A percentile compares a stretch with the other conserved stretches of the same genome.
Evolutionary conservation across 805 yeast species (phyloP).

Genomic region (Saturnispora hagleri): DNA sequence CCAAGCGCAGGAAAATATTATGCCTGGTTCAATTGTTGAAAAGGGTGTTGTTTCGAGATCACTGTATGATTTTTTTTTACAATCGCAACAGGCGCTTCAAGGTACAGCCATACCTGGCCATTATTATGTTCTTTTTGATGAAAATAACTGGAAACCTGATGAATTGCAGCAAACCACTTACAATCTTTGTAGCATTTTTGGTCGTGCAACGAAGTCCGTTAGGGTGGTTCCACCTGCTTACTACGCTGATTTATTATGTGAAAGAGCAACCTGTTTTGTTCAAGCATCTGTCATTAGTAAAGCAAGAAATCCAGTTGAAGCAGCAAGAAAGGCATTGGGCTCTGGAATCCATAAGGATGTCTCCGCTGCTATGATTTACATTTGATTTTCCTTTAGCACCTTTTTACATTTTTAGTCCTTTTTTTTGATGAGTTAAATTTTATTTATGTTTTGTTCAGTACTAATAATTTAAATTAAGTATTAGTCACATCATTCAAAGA

Average conservation of each 20-base stretch:
- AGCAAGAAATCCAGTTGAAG: slow-evolving; percentile 12
- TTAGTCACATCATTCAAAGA: not conserved
- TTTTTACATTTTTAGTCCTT: not conserved
- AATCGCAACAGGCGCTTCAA: slow-evolving; percentile 27
- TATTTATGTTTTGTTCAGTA: not conserved
- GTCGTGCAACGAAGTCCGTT: slow-evolving; percentile 27
- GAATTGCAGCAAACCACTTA: slow-evolving; percentile 22
- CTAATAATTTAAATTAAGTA: too few relatives aligned
- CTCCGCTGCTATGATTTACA: slow-evolving; percentile 16
- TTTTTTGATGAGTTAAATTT: not conserved
- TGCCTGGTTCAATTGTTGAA: slow-evolving; percentile 27
- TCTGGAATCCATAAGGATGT: slow-evolving; percentile 18
- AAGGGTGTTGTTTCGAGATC: slow-evolving; percentile 25
- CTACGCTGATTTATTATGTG: slow-evolving; percentile 25
- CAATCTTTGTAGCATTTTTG: slow-evolving; percentile 24
- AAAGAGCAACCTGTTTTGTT: slow-evolving; percentile 22
- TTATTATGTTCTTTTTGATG: slow-evolving; percentile 26
- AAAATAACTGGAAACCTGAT: slow-evolving; percentile 22
- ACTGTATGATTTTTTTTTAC: slow-evolving; percentile 25
- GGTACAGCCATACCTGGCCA: slow-evolving; percentile 30
- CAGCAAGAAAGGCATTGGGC: slow-evolving; percentile 13
- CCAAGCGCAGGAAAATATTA: slow-evolving; percentile 17
- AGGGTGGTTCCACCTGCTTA: slow-evolving; percentile 29
- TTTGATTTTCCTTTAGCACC: slow-evolving; percentile 1
- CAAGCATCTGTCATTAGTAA: slow-evolving; percentile 9